phyloP scores from a whole-genome alignment of 495 filamentous ascomycete species.

The Letharia columbiana region DNA sequence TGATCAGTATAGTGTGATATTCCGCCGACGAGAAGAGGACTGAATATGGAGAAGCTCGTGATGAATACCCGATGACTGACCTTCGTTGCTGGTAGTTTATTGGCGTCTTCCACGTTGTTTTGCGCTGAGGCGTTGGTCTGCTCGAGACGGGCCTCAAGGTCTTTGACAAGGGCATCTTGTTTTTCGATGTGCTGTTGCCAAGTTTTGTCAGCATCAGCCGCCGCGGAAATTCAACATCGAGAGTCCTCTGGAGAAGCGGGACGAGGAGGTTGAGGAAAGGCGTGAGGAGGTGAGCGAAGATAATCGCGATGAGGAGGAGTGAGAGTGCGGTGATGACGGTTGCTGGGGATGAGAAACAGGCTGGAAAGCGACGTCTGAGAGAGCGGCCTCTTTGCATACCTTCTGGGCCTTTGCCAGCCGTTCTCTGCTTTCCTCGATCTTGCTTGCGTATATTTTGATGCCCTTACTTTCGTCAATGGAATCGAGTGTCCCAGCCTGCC shows the following conservation, averaged over 20 bases:
- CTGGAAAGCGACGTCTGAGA: not conserved
- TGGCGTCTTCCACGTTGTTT: not conserved
- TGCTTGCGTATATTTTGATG: conserved; percentile 36
- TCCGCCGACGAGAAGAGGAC: not conserved
- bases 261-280: not conserved
- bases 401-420: conserved; percentile 41
- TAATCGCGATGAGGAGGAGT: not conserved
- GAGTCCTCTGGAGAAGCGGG: not conserved
- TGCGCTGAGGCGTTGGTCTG: conserved; percentile 17
- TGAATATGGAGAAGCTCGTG: not conserved
- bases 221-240: not conserved
- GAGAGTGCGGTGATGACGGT: not conserved
- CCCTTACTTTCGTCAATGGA: conserved; percentile 3
- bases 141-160: conserved; percentile 48
- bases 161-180: conserved; percentile 51
- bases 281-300: not conserved
- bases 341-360: conserved; percentile 8
- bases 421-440: conserved; percentile 41
- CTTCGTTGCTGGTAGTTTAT: conserved; percentile 7
- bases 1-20: not conserved
- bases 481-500: conserved; percentile 4
- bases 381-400: conserved; percentile 29
- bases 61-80: not conserved
- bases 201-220: conserved; percentile 8
- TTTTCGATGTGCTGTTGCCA: conserved; percentile 45